Percentiles rank a stretch among this genome's conserved stretches.
Evolutionary conservation across 768 basidiomycete genomes (phyloP).

Genomic region (Suillus bovinus): DNA sequence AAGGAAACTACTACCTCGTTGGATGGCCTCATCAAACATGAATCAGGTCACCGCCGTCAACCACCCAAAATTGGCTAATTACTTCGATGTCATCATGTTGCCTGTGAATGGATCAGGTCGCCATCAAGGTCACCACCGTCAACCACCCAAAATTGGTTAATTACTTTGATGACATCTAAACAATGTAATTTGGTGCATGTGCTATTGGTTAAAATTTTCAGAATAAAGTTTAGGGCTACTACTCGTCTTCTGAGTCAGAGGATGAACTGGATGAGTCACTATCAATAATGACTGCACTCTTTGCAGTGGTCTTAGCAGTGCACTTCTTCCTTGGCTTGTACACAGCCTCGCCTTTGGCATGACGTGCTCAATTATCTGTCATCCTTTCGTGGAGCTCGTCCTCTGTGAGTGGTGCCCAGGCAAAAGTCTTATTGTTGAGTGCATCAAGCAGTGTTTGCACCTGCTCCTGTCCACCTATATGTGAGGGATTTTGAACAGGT

Average conservation of each 20-base stretch:
- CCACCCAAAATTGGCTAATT: too few relatives aligned
- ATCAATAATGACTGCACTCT: neutral
- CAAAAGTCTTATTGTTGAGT: neutral
- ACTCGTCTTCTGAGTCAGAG: neutral
- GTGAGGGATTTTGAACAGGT: conserved; percentile 1
- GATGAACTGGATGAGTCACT: neutral
- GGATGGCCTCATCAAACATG: too few relatives aligned
- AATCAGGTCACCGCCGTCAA: too few relatives aligned
- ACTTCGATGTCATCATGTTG: too few relatives aligned
- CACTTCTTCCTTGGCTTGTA: neutral
- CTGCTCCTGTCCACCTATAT: neutral
- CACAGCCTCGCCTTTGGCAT: neutral
- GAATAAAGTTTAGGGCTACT: neutral
- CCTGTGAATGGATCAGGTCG: too few relatives aligned
- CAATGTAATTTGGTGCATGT: too few relatives aligned
- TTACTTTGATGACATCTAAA: too few relatives aligned
- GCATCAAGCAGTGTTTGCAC: neutral
- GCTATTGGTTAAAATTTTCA: neutral
- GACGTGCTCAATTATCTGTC: neutral
- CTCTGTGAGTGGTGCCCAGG: neutral
- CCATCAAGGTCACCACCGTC: too few relatives aligned
- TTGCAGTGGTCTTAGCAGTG: neutral
- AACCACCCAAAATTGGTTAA: too few relatives aligned
- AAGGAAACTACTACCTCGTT: too few relatives aligned
- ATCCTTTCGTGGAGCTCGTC: neutral